Evolutionary conservation across 2,329 filamentous ascomycete genomes (phyloP).

Genomic region (Cephalotrichum gorgonifer): DNA sequence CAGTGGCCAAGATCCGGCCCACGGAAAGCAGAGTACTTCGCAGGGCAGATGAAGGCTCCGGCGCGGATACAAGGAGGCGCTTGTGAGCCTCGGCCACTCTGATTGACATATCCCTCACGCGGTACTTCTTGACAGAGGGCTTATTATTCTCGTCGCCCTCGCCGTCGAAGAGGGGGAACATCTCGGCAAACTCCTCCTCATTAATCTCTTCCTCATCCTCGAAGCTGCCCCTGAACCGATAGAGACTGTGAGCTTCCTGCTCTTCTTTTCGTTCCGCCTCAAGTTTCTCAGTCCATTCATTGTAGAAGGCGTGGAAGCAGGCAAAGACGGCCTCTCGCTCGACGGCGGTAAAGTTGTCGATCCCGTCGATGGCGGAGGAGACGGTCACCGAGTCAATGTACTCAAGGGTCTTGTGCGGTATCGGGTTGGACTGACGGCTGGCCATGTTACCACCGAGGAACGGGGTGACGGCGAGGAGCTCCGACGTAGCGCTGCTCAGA

Average conservation of each 20-base stretch:
- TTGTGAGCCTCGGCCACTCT: slow-evolving; percentile 51
- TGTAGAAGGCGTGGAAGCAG: slow-evolving; percentile 63
- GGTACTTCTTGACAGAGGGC: slow-evolving; percentile 19
- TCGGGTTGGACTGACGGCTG: neutral
- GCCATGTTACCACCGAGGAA: slow-evolving; percentile 38
- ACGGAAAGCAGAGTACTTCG: slow-evolving; percentile 31
- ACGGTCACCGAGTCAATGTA: slow-evolving; percentile 37
- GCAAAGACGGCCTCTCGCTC: slow-evolving; percentile 49
- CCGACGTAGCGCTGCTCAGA: slow-evolving; percentile 13
- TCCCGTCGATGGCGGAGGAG: slow-evolving; percentile 33
- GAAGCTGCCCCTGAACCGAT: slow-evolving; percentile 68
- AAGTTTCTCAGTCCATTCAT: slow-evolving; percentile 70
- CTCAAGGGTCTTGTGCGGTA: slow-evolving; percentile 27
- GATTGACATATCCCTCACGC: slow-evolving; percentile 46
- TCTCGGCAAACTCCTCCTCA: slow-evolving; percentile 61
- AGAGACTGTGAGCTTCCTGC: slow-evolving; percentile 65
- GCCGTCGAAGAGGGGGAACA: slow-evolving; percentile 72
- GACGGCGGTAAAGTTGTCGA: slow-evolving; percentile 25
- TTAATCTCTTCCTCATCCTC: slow-evolving; percentile 69
- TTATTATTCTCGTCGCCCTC: slow-evolving; percentile 28
- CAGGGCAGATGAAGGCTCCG: slow-evolving; percentile 30
- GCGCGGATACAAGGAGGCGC: slow-evolving; percentile 35
- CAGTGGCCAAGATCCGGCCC: slow-evolving; percentile 24
- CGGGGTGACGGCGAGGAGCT: slow-evolving; percentile 37
- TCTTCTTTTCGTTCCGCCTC: slow-evolving; percentile 66